Conservation (phyloP, 2,329 filamentous ascomycete species). For the Myriosclerotinia duriaeana region DNA sequence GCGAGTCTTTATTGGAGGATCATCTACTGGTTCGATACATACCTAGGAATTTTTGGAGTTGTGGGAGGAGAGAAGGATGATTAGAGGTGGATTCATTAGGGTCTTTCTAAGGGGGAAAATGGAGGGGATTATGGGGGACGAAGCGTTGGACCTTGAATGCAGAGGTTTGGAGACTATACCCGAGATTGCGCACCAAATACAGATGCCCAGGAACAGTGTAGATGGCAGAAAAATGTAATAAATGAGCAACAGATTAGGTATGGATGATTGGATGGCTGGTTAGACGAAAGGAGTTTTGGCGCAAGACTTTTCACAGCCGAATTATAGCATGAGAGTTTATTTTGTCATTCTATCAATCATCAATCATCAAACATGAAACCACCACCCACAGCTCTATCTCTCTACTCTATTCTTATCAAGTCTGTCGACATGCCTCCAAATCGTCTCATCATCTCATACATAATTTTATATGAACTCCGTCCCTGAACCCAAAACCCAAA, state of each 20-base stretch:
- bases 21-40: slow-evolving; percentile 61
- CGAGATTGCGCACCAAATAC: slow-evolving; percentile 7
- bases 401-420: slow-evolving; percentile 4
- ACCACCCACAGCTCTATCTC: not conserved
- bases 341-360: slow-evolving; percentile 21
- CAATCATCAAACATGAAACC: slow-evolving; percentile 20
- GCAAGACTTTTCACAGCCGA: slow-evolving; percentile 1
- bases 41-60: slow-evolving; percentile 58
- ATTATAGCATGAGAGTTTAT: slow-evolving; percentile 17
- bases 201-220: not conserved
- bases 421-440: slow-evolving; percentile 12
- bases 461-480: slow-evolving; percentile 24
- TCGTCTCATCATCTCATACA: slow-evolving; percentile 18
- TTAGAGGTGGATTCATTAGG: slow-evolving; percentile 14
- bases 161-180: slow-evolving; percentile 25
- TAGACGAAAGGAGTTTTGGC: slow-evolving; percentile 19
- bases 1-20: slow-evolving; percentile 68
- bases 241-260: not conserved
- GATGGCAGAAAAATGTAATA: slow-evolving; percentile 14
- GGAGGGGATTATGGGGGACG: not conserved
- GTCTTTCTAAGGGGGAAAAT: not conserved
- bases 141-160: not conserved
- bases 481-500: slow-evolving; percentile 5
- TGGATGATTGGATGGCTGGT: not conserved
- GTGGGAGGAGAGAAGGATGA: slow-evolving; percentile 45